Percentiles rank a stretch among this genome's conserved stretches.
Evolutionary conservation across 2,329 filamentous ascomycete species (phyloP).

Genomic region (Boeremia exigua): DNA sequence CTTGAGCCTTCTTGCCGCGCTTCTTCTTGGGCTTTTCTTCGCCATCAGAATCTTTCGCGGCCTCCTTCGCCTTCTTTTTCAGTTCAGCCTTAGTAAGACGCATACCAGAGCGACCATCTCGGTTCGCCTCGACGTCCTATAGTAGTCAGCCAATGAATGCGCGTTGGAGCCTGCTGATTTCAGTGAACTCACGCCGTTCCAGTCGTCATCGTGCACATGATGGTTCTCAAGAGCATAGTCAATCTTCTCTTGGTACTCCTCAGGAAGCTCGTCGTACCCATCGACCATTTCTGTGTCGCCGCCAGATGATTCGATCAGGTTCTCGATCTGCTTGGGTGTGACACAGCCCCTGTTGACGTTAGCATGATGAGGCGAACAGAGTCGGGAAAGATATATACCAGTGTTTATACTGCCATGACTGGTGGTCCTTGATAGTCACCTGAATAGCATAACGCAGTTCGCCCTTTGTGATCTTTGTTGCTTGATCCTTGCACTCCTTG

Average conservation of each 20-base stretch:
- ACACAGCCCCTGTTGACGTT: slow-evolving; percentile 76
- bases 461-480: slow-evolving; percentile 72
- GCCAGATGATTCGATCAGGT: slow-evolving; percentile 65
- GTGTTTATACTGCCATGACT: slow-evolving; percentile 80
- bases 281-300: slow-evolving; percentile 73
- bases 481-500: slow-evolving; percentile 74
- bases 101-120: slow-evolving; percentile 70
- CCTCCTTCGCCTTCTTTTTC: slow-evolving; percentile 41
- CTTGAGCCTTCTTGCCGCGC: slow-evolving; percentile 40
- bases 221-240: slow-evolving; percentile 74
- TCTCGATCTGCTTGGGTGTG: slow-evolving; percentile 74
- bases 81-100: slow-evolving; percentile 48
- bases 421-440: slow-evolving; percentile 67
- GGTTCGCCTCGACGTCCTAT: slow-evolving; percentile 77
- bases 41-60: slow-evolving; percentile 32
- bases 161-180: background rate
- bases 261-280: slow-evolving; percentile 77
- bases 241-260: slow-evolving; percentile 75
- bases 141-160: slow-evolving; percentile 10
- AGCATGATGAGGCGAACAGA: background rate
- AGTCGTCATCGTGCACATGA: slow-evolving; percentile 84
- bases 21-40: slow-evolving; percentile 52
- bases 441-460: slow-evolving; percentile 77
- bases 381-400: slow-evolving; percentile 65
- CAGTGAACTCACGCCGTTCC: slow-evolving; percentile 74